Evolutionary conservation across 2,329 filamentous ascomycete genomes (phyloP), one percentile per base, ranked within the genome.

Genomic region (Pseudovirgaria hyperparasitica): DNA sequence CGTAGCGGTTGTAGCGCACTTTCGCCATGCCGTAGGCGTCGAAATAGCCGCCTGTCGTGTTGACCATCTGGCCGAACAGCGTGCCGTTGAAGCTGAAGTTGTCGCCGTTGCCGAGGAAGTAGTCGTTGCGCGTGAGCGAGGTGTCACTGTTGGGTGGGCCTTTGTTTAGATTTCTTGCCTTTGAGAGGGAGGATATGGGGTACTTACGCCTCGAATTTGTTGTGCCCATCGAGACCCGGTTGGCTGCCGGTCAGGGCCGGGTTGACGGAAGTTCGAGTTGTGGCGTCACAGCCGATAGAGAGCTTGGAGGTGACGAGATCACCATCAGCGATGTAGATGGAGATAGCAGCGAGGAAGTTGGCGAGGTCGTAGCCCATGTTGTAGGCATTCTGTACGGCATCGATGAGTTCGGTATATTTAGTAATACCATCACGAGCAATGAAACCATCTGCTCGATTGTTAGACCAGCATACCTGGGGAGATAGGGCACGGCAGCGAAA

Each of bases 251-350:
- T 52, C 17, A 48, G 27, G 16, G 32, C 29, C 9, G 54, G 40
- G 33, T 36, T 42, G 36, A 41, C 27, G 1, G 57, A 56, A 7
- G 57, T 61, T 6, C 56, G 45, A 5, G 39, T 48, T 3, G 58
- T 60, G 13, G 58, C 56, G 34, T 62, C 57, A 23, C 57, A 61
- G n/a, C 57, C 55, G 24, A 61, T 58, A 22, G 52, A 57, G 5
- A 61, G 45, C 40, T 58, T 59, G 27, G 48, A 38, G 10, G 57
- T 61, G 15, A 55, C 39, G 4, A 54, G 26, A 29, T 62, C 58
- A 12, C 58, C 58, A 26, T 58, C 56, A 18, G 48, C 48, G 4
- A 53, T 36, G 9, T 43, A 43, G 5, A 62, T 44, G 27, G 55
- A 55, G 6, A 58, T 46, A 6, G 48, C 39, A 3, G 58, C 56